Conservation (phyloP, 108 stramenopile species). For the Nitzschia sp. region DNA sequence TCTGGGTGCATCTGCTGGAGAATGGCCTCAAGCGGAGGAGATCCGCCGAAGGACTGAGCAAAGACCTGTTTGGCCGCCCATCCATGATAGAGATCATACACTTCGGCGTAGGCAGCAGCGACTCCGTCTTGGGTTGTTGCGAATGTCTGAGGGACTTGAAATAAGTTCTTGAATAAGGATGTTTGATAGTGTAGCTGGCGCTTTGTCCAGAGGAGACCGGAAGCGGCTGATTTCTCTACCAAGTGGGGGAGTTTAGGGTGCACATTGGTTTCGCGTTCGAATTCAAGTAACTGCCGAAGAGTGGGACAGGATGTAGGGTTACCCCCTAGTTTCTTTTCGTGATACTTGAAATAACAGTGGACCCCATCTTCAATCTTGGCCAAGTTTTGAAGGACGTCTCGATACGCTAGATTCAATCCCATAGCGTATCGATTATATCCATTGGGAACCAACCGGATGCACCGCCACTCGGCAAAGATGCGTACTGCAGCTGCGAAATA, state of each 20-base stretch:
- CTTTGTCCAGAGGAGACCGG: conserved; percentile 71
- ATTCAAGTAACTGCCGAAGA: conserved; percentile 50
- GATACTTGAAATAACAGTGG: conserved; percentile 44
- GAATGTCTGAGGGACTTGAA: conserved; percentile 40
- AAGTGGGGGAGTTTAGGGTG: conserved; percentile 56
- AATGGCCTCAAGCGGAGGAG: conserved; percentile 44
- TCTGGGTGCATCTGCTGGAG: conserved; percentile 34
- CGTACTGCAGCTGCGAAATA: conserved; percentile 55
- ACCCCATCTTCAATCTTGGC: conserved; percentile 71
- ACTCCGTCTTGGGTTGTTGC: conserved; percentile 41
- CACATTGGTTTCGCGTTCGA: conserved; percentile 39
- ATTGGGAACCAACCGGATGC: conserved; percentile 60
- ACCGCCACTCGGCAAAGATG: conserved; percentile 77
- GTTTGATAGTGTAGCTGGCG: conserved; percentile 73
- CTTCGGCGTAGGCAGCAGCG: conserved; percentile 58
- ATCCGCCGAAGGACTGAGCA: conserved; percentile 49
- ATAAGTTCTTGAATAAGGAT: conserved; percentile 43
- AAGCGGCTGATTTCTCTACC: conserved; percentile 58
- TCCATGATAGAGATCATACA: conserved; percentile 71
- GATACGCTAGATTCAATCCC: conserved; percentile 62
- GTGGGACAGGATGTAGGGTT: conserved; percentile 39
- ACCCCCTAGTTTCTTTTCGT: neutral
- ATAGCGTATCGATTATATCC: conserved; percentile 72
- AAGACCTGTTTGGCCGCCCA: conserved; percentile 78
- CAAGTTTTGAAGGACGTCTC: conserved; percentile 76